Evolutionary conservation across 2,329 filamentous ascomycete genomes (phyloP).

Genomic region (Exophiala sideris): DNA sequence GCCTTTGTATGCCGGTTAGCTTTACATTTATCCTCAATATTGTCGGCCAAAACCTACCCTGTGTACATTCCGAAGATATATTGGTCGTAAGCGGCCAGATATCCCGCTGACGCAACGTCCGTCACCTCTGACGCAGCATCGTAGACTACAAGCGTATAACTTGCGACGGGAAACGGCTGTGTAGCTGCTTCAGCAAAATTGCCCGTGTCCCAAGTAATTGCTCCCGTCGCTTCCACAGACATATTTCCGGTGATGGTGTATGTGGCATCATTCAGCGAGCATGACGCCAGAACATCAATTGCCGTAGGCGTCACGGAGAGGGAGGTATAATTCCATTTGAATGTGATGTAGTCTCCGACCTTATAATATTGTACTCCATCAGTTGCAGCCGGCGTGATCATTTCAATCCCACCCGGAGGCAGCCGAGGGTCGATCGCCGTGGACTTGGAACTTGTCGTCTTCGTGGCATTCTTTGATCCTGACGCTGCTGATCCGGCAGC

Average conservation of each 20-base stretch:
- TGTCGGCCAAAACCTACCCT: slow-evolving; percentile 29
- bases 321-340: slow-evolving; percentile 65
- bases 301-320: slow-evolving; percentile 56
- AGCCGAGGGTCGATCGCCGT: slow-evolving; percentile 52
- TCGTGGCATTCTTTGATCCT: slow-evolving; percentile 14
- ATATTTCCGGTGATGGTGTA: slow-evolving; percentile 63
- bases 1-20: slow-evolving; percentile 29
- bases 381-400: slow-evolving; percentile 56
- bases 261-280: slow-evolving; percentile 55
- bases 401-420: slow-evolving; percentile 58
- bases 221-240: slow-evolving; percentile 51
- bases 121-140: slow-evolving; percentile 54
- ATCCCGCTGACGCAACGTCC: slow-evolving; percentile 52
- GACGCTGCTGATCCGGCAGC: slow-evolving; percentile 13
- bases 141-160: slow-evolving; percentile 61
- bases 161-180: slow-evolving; percentile 55
- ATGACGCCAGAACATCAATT: slow-evolving; percentile 61
- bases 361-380: slow-evolving; percentile 59
- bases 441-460: slow-evolving; percentile 29
- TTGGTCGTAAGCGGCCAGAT: slow-evolving; percentile 51
- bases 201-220: slow-evolving; percentile 60
- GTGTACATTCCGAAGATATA: slow-evolving; percentile 64
- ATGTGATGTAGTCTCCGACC: slow-evolving; percentile 60
- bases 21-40: background rate
- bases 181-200: slow-evolving; percentile 49